phyloP scores from a whole-genome alignment of 2,329 filamentous ascomycete genomes.

The Ceratocystis papillata region DNA sequence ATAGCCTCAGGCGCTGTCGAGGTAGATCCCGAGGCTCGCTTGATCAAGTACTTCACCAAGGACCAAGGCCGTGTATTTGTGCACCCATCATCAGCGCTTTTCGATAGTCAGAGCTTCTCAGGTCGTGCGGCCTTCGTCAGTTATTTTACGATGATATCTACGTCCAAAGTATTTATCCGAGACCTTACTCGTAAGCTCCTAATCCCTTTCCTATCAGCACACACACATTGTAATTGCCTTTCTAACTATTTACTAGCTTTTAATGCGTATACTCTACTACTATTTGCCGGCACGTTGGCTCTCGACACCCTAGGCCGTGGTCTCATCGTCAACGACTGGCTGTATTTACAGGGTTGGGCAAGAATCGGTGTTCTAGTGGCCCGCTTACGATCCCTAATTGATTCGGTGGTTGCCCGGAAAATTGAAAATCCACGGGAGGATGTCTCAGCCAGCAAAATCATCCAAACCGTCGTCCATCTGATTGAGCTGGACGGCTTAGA shows the following conservation, averaged over 20 bases:
- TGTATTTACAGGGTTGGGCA: constrained; percentile 79
- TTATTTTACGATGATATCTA: constrained; percentile 88
- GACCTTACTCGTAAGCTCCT: constrained; percentile 68
- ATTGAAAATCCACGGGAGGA: constrained; percentile 58
- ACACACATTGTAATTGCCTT: neutral
- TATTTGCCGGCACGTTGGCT: constrained; percentile 76
- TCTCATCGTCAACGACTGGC: constrained; percentile 83
- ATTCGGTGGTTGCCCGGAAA: constrained; percentile 69
- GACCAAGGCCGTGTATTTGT: constrained; percentile 83
- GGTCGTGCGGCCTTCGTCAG: constrained; percentile 66
- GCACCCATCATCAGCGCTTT: constrained; percentile 79
- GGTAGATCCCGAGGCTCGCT: constrained; percentile 80
- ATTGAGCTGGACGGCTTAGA: constrained; percentile 86
- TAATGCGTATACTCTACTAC: constrained; percentile 75
- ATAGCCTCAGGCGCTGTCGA: constrained; percentile 83
- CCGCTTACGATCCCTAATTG: constrained; percentile 72
- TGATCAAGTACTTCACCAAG: constrained; percentile 86
- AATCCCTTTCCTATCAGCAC: neutral
- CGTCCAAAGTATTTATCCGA: constrained; percentile 80
- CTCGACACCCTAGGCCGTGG: constrained; percentile 82
- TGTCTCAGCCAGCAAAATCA: constrained; percentile 52
- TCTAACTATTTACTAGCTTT: constrained; percentile 46
- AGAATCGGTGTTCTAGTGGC: constrained; percentile 84
- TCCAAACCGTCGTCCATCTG: constrained; percentile 65
- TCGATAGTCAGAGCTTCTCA: constrained; percentile 68